Base-by-base conservation (phyloP, 1,139 yeast genomes). In the Barnettozyma hawaiiensis region DNA sequence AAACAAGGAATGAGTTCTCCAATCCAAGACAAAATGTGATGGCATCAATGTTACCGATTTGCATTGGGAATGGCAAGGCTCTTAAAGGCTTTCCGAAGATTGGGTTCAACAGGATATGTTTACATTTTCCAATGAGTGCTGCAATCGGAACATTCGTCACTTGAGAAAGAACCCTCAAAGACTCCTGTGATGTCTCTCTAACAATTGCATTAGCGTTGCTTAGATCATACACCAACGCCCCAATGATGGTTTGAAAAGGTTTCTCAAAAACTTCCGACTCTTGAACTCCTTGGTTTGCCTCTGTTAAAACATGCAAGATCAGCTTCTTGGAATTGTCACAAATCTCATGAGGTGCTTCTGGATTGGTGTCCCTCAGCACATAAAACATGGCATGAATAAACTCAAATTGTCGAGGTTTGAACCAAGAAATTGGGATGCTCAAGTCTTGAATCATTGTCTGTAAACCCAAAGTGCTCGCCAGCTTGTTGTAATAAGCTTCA, bases 1-100 rank as follows among this genome's bases (percentile, higher is more conserved):
- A 90, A 9, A 84, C 82, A 53, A 92, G 67, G 54, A 92, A 89
- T 0, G 96, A 76, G 48, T 85, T 78, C 8, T 86, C 92, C 39
- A 92, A 70, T 2, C 83, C 79, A 48, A 94, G 68, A 57, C 97
- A 92, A 61, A 82, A 94, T 0, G 95, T 81, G 12, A 94, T 86
- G 1, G 97, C 98, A 64, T 92, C 98, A 48, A 94, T 89, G 61
- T 92, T 90, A 27, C 98, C 98, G 45, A 94, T 92, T 65, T 94
- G 98, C 96, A 90, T 92, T 3, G 97, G 95, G 67, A 94, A 92
- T 0, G 99, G 98, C 48, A 94, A 71, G 0, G 98, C 98, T 49
- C 99, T 73, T 47, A 94, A 67, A 1, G 99, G 99, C 58, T 94
- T 94, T 7, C 96, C 96, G 67, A 92, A 94, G 34, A 94, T 92